phyloP scores from a whole-genome alignment of 352 stramenopile species.

The Peronospora destructor region DNA sequence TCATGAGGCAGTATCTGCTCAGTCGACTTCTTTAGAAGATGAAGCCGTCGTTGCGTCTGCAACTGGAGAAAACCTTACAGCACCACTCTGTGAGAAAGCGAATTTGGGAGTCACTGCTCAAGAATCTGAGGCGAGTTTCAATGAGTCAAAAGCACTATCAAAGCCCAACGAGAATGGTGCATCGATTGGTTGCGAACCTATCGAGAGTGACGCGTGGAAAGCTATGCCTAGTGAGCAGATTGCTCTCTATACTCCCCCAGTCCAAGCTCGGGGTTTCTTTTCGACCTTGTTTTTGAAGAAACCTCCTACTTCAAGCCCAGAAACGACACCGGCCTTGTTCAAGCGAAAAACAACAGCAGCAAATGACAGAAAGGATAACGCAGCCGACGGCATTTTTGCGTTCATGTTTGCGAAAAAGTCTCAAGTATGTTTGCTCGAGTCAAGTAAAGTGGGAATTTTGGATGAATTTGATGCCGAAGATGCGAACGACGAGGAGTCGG shows the following conservation, averaged over 20 bases:
- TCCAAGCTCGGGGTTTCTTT: constrained; percentile 14
- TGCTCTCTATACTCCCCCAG: constrained; percentile 1
- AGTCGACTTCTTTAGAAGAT: not conserved
- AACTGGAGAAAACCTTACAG: constrained; percentile 16
- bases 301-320: not conserved
- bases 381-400: constrained; percentile 18
- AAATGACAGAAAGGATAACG: not conserved
- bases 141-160: not conserved
- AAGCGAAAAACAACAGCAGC: constrained; percentile 4
- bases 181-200: not conserved
- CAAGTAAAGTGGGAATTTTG: constrained; percentile 10
- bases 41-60: constrained; percentile 1
- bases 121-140: constrained; percentile 1
- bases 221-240: not conserved
- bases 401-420: constrained; percentile 26
- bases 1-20: not conserved
- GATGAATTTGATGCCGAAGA: constrained; percentile 20
- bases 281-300: constrained; percentile 23
- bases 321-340: not conserved
- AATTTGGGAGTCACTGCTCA: constrained; percentile 10
- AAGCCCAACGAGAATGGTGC: not conserved
- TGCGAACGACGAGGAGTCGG: constrained; percentile 22
- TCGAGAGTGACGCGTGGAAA: not conserved
- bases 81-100: constrained; percentile 14
- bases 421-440: constrained; percentile 14